Evolutionary conservation across 192 early-diverging fungal species (phyloP).

Genomic region (Spinellus fusiger): DNA sequence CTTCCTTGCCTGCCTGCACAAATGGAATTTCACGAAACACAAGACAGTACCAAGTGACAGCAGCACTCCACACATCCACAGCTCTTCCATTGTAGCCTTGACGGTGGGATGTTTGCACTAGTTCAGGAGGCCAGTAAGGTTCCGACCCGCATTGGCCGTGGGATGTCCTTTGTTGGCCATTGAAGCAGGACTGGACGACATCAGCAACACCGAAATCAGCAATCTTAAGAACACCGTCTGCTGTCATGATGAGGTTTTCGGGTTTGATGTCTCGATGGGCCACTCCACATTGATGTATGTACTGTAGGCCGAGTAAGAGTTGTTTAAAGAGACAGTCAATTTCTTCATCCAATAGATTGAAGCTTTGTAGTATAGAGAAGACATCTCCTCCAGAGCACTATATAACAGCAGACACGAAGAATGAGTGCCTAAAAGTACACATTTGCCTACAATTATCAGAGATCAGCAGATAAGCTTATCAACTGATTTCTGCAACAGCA

Average conservation of each 20-base stretch:
- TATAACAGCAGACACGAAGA: constrained; percentile 12
- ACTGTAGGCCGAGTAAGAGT: constrained; percentile 79
- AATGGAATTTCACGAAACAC: constrained; percentile 49
- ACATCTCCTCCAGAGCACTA: constrained; percentile 94
- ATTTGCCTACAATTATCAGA: no score
- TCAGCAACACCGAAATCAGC: constrained; percentile 97
- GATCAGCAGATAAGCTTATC: no score
- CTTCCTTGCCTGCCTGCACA: not conserved
- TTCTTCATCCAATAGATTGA: constrained; percentile 64
- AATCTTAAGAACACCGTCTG: constrained; percentile 80
- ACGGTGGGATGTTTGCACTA: not conserved
- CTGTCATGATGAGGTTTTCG: constrained; percentile 83
- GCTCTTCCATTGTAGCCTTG: not conserved
- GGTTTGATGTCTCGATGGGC: constrained; percentile 84
- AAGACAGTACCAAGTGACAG: constrained; percentile 84
- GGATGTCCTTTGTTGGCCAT: constrained; percentile 62
- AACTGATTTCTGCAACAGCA: not conserved
- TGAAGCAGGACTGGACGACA: constrained; percentile 83
- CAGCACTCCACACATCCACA: constrained; percentile 41
- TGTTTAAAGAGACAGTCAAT: constrained; percentile 94
- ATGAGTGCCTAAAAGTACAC: no score
- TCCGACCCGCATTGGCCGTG: constrained; percentile 88
- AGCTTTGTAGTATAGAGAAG: constrained; percentile 71
- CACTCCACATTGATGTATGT: constrained; percentile 93
- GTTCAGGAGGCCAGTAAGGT: constrained; percentile 94